Evolutionary conservation across 2,329 filamentous ascomycete genomes (phyloP), one percentile per base, ranked within the genome.

Genomic region (Fusarium continuum): DNA sequence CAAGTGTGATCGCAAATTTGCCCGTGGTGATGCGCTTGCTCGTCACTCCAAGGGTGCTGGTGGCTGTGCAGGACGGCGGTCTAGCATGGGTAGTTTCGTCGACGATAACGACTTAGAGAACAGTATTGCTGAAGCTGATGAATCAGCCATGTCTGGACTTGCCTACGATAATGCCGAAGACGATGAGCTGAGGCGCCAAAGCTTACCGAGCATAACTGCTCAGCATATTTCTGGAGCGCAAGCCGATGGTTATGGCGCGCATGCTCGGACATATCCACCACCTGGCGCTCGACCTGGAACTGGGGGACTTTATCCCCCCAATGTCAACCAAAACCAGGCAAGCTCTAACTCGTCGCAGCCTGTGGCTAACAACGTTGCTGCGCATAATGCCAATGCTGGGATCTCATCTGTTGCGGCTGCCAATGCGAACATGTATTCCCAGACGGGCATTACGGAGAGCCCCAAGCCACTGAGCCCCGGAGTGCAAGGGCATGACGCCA

Each of bases 21-120:
- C 95, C 38, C 89, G 95, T 65, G 95, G 95, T 11, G 95, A 99
- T 81, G 95, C 95, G 22, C 80, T 99, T 49, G 95, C 95, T 38
- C 88, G 95, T 58, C 95, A 99, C 75, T 96, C 92, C 74, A 98
- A 98, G 77, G 95, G 95, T 28, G 91, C 93, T 49, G 95, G 95
- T 49, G 95, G 95, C 41, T 99, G 95, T 78, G 95, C 96, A 11
- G 95, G 95, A 53, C 88, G 95, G 54, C 85, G 95, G 65, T 89
- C 92, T 32, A 97, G 93, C 70, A 89, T 93, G 84, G 89, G 90
- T 36, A 89, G 89, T 73, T 96, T 93, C 75, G 90, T 87, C 23
- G 88, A 90, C 16, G 91, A 93, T 29, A 92, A 93, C 49, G 91
- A 95, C 40, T 82, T 87, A 55, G 85, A 83, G 16, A 76, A 81